Evolutionary conservation across 139 green algal genomes (phyloP).

Genomic region (Picochlorum sp.): DNA sequence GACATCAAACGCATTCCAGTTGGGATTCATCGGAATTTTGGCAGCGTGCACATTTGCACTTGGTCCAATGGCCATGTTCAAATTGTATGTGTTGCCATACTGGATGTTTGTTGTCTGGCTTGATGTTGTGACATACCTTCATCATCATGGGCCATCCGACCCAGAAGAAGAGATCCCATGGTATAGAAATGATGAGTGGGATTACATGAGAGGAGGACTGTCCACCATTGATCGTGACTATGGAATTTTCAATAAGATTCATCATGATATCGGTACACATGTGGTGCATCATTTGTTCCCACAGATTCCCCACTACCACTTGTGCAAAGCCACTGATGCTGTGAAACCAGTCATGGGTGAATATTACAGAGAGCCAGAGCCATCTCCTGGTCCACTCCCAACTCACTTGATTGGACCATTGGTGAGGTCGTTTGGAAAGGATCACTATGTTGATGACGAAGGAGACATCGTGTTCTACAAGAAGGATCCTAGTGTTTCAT

Average conservation of each 20-base stretch:
- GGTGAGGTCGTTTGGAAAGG: slow-evolving; percentile 61
- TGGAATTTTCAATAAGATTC: slow-evolving; percentile 95
- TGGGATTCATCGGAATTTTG: slow-evolving; percentile 73
- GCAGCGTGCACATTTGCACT: slow-evolving; percentile 56
- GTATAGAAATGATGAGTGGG: slow-evolving; percentile 89
- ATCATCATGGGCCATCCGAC: slow-evolving; percentile 79
- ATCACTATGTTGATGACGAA: slow-evolving; percentile 77
- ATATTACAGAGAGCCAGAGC: slow-evolving; percentile 81
- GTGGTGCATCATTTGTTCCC: slow-evolving; percentile 93
- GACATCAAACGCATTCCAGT: slow-evolving; percentile 73
- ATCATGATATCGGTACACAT: slow-evolving; percentile 94
- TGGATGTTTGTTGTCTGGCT: slow-evolving; percentile 88
- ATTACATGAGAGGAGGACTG: slow-evolving; percentile 86
- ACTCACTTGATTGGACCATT: slow-evolving; percentile 72
- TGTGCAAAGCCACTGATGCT: slow-evolving; percentile 79
- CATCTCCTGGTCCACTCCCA: slow-evolving; percentile 55
- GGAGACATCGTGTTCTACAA: slow-evolving; percentile 87
- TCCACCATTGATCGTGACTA: slow-evolving; percentile 90
- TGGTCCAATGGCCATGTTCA: slow-evolving; percentile 68
- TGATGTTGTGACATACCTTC: slow-evolving; percentile 92
- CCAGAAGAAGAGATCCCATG: slow-evolving; percentile 76
- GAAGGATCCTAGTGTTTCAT: slow-evolving; percentile 11
- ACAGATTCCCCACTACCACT: slow-evolving; percentile 93
- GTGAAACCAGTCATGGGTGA: slow-evolving; percentile 84
- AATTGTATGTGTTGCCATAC: slow-evolving; percentile 89